Evolutionary conservation across 306 rosid genomes (phyloP), one percentile per base, ranked within the genome.

Genomic region (Pterocarpus macrocarpus): DNA sequence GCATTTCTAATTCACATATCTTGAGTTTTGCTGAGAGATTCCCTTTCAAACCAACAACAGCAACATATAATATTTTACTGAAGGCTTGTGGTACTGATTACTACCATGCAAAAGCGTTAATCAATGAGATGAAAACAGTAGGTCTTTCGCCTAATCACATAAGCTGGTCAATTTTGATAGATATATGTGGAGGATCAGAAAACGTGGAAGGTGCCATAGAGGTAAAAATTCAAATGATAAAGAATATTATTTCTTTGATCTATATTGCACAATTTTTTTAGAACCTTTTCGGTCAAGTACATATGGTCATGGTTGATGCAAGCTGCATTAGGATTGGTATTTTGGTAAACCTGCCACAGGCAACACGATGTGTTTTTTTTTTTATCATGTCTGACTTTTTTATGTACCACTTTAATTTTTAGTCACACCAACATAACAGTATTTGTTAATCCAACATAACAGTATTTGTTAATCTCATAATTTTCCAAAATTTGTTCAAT

Each of bases 71-170:
- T 86, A 91, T 80, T 82, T 86, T 95, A 83, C 90, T 95, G 89
- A 95, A 95, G 89, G 97, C 99, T 35, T 95, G 99, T 79, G 99
- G 97, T 74, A 84, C 97, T 75, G 92, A 95, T 90, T 91, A 90
- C 90, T 81, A 84, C 87, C 99, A 79, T 65, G 97, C 97, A 17
- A 91, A 85, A 87, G 92, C 89, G 73, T 71, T 95, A 83, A 89
- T 95, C 84, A 87, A 87, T 7, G 99, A 95, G 89, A 93, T 95
- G 97, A 86, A 73, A 88, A 52, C 38, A 71, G 81, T 82, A 17
- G 97, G 97, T 45, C 96, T 95, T 74, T 81, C 81, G 45, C 99
- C 99, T 53, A 93, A 91, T 86, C 93, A 90, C 47, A 93, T 93
- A 84, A 93, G 89, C 80, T 93, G 99, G 99, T 88, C 97, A 39